These are phyloP conservation scores for Huntiella decipiens DNA, from an alignment of 2,329 filamentous ascomycete genomes.

Conservation along the genomic window DNA sequence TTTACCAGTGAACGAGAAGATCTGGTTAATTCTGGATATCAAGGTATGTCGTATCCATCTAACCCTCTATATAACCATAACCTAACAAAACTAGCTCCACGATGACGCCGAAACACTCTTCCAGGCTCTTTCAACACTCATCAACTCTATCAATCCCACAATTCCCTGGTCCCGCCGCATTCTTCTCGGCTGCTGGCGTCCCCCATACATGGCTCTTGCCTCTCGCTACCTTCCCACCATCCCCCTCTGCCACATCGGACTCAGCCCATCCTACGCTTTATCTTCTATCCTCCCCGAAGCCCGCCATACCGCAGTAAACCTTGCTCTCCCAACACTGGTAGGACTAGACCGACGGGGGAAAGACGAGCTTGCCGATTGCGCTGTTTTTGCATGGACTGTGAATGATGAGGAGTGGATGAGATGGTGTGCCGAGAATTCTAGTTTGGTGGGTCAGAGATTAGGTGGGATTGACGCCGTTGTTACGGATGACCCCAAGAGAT, in stretches of 20 bases:
- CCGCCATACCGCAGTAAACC: conserved; percentile 61
- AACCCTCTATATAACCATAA: neutral
- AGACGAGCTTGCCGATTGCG: conserved; percentile 27
- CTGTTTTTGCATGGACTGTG: conserved; percentile 70
- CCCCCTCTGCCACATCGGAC: conserved; percentile 48
- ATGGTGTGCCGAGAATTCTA: conserved; percentile 41
- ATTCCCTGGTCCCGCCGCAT: conserved; percentile 54
- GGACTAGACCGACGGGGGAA: conserved; percentile 39
- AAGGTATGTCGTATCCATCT: conserved; percentile 38
- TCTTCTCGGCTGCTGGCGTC: conserved; percentile 68
- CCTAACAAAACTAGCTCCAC: conserved; percentile 31
- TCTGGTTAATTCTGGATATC: conserved; percentile 78
- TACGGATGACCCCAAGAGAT: conserved; percentile 61
- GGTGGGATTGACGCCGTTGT: conserved; percentile 55
- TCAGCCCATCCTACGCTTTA: conserved; percentile 46
- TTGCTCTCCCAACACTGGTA: conserved; percentile 39
- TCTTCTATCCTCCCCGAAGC: conserved; percentile 43
- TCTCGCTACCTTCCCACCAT: conserved; percentile 42
- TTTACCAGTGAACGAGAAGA: conserved; percentile 40
- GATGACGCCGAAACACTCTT: conserved; percentile 56
- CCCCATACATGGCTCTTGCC: conserved; percentile 48
- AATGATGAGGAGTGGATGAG: conserved; percentile 64
- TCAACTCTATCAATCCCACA: conserved; percentile 31
- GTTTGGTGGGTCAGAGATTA: conserved; percentile 14
- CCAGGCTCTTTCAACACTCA: conserved; percentile 41